Evolutionary conservation across 192 early-diverging fungal genomes (phyloP).

Genomic region (Kickxella alabastrina): DNA sequence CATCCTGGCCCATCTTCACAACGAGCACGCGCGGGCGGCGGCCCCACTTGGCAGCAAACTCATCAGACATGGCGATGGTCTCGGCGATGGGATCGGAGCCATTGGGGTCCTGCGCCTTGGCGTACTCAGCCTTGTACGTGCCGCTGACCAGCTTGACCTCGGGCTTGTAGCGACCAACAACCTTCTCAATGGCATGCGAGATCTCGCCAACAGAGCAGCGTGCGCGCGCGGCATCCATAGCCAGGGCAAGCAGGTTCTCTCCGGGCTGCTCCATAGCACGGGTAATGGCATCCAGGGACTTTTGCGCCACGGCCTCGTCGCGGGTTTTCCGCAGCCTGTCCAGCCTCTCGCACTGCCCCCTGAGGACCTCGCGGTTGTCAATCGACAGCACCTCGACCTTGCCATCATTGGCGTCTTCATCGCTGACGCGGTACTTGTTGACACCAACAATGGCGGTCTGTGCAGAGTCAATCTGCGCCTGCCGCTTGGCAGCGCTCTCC

Average conservation of each 20-base stretch:
- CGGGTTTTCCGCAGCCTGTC: slow-evolving; percentile 54
- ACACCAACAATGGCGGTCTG: slow-evolving; percentile 86
- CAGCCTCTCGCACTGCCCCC: slow-evolving; percentile 66
- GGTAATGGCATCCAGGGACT: slow-evolving; percentile 61
- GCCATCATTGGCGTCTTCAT: slow-evolving; percentile 61
- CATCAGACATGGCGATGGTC: slow-evolving; percentile 61
- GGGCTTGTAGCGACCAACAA: slow-evolving; percentile 82
- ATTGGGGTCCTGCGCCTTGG: slow-evolving; percentile 53
- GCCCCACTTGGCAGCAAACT: slow-evolving; percentile 68
- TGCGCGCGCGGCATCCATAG: slow-evolving; percentile 69
- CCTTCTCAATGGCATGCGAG: slow-evolving; percentile 71
- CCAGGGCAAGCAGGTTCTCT: slow-evolving; percentile 71
- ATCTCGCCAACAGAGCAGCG: slow-evolving; percentile 87
- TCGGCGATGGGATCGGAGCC: slow-evolving; percentile 56
- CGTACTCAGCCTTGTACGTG: slow-evolving; percentile 82
- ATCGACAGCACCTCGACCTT: slow-evolving; percentile 65
- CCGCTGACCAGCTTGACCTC: slow-evolving; percentile 77
- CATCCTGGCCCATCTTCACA: slow-evolving; percentile 93
- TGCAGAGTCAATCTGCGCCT: slow-evolving; percentile 86
- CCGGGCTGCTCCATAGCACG: slow-evolving; percentile 52
- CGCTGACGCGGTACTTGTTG: slow-evolving; percentile 76
- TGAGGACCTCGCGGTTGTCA: slow-evolving; percentile 74
- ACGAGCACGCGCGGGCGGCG: slow-evolving; percentile 85
- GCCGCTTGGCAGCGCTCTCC: slow-evolving; percentile 81
- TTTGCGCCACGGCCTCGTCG: slow-evolving; percentile 53